These are phyloP conservation scores for Geotrichum phurueaensis DNA, from an alignment of 1,139 yeast genomes.

Conservation along the genomic window DNA sequence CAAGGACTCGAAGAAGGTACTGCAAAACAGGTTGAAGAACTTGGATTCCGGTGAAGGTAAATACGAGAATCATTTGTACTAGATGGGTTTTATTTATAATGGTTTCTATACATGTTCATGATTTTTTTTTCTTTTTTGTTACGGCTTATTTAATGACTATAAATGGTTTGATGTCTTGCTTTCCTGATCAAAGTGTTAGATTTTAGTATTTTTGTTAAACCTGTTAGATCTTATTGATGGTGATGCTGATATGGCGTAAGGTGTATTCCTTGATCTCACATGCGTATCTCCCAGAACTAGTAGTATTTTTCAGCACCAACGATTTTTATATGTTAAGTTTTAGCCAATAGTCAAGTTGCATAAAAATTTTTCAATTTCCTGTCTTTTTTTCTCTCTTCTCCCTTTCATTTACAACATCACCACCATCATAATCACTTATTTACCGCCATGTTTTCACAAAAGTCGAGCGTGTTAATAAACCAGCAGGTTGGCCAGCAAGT, in stretches of 20 bases:
- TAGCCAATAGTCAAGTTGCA: slow-evolving; percentile 1
- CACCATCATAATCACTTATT: background rate
- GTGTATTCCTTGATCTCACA: background rate
- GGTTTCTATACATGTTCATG: background rate
- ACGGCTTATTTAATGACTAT: background rate
- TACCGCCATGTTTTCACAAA: slow-evolving; percentile 1
- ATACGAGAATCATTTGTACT: slow-evolving; percentile 15
- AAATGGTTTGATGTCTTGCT: background rate
- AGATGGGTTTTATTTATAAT: background rate
- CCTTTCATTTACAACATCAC: background rate
- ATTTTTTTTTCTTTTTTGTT: background rate
- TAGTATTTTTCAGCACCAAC: background rate
- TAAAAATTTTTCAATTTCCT: background rate
- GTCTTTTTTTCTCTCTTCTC: background rate
- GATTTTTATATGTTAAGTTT: background rate
- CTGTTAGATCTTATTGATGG: background rate
- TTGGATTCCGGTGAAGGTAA: slow-evolving; percentile 9
- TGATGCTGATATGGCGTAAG: background rate
- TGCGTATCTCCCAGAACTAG: background rate
- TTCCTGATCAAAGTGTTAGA: background rate
- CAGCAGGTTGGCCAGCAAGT: slow-evolving; percentile 10
- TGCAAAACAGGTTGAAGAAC: slow-evolving; percentile 8
- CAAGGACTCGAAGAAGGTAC: slow-evolving; percentile 1
- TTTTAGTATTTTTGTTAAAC: background rate
- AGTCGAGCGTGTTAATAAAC: slow-evolving; percentile 7